Evolutionary conservation across 1,284 basidiomycete genomes (phyloP), one percentile per base, ranked within the genome.

Genomic region (Ceratobasidium sp.): DNA sequence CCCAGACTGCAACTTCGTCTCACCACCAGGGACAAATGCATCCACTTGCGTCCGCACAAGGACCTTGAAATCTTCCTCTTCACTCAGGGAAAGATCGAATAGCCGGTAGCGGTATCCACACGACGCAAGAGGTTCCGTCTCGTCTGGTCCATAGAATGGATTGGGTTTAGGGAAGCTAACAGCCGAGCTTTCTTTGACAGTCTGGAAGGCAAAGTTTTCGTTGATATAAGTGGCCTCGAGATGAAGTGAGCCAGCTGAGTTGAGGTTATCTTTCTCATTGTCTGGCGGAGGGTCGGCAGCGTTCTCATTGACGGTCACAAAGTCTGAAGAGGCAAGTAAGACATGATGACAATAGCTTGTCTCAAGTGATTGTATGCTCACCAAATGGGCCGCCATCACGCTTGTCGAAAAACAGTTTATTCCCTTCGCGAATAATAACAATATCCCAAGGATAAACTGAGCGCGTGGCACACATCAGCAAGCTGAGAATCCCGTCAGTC

Each of bases 381-480:
- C 81, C 94, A 78, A 99, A 98, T 0, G 97, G 92, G 71, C 97
- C 97, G 38, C 96, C 96, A 81, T 98, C 96, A 73, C 98, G 93
- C 84, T 99, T 99, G 86, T 99, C 98, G 77, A 99, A 89, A 87
- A 95, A 99, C 28, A 99, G 83, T 81, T 92, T 94, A 84, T 96
- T 91, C 49, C 95, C 96, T 79, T 98, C 94, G 66, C 95, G 91
- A 63, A 95, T 87, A 77, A 99, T 92, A 76, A 99, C 93, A 75
- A 99, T 95, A 81, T 99, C 98, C 98, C 98, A 99, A 28, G 98
- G 97, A 83, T 98, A 97, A 74, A 98, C 94, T 16, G 96, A 96
- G 76, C 98, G 87, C 6, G 95, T 91, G 8, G 97, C 92, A 78
- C 93, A 95, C 98, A 99, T 99, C 76, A 99, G 89, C 21, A 98